A percentile compares a stretch with the other conserved stretches of the same genome.
These are phyloP conservation scores for Blastocystis hominis DNA, from an alignment of 352 stramenopile genomes.

Conservation along the genomic window DNA sequence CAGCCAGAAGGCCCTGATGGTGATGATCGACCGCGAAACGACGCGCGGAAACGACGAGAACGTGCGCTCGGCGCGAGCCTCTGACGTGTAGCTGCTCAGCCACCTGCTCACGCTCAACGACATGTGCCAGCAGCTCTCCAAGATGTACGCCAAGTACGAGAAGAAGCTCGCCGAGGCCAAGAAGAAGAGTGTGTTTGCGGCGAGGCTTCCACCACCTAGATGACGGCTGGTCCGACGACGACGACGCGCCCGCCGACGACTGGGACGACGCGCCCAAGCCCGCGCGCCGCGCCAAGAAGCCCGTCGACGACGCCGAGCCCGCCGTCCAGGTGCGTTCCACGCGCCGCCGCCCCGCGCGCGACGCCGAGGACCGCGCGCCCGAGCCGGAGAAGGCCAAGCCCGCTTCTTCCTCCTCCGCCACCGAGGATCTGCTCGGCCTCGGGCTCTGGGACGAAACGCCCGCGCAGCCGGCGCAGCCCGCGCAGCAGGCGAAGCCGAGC, in stretches of 20 bases:
- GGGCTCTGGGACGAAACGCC: constrained; percentile 33
- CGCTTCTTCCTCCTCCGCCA: background rate
- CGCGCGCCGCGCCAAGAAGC: background rate
- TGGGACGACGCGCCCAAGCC: constrained; percentile 44
- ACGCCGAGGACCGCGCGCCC: background rate
- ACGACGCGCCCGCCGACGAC: background rate
- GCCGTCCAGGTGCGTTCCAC: constrained; percentile 43
- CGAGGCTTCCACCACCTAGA: background rate
- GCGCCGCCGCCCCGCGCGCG: background rate
- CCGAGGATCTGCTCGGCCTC: constrained; percentile 34
- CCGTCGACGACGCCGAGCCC: background rate
- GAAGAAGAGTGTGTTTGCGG: background rate
- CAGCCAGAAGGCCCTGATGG: constrained; percentile 34
- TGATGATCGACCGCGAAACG: constrained; percentile 53
- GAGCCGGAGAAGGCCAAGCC: background rate
- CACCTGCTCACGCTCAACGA: constrained; percentile 52
- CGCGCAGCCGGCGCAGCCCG: background rate
- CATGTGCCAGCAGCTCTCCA: constrained; percentile 43
- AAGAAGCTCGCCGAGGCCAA: constrained; percentile 11
- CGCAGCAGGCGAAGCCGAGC: background rate
- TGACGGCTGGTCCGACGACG: constrained; percentile 34
- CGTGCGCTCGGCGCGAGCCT: background rate
- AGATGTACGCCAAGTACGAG: constrained; percentile 38
- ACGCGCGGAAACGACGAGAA: constrained; percentile 51
- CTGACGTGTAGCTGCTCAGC: constrained; percentile 4